phyloP scores from a whole-genome alignment of 495 filamentous ascomycete genomes.

The Baudoinia panamericana region DNA sequence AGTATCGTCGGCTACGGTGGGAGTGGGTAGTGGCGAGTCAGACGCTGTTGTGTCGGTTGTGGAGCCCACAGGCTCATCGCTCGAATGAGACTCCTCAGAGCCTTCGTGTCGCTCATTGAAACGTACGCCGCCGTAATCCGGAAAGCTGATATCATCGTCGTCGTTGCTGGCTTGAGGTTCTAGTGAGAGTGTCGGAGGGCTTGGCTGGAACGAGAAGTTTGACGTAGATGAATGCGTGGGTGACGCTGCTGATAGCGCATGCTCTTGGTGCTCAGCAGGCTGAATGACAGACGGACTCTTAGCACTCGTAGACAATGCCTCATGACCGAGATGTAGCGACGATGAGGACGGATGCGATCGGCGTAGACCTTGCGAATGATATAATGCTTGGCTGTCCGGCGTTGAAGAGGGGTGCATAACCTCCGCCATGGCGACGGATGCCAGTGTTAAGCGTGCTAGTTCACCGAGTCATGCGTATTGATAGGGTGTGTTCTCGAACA shows the following conservation, averaged over 20 bases:
- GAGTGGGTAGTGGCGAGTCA: conserved; percentile 20
- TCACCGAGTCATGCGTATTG: no score
- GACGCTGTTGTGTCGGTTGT: conserved; percentile 12
- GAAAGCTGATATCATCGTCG: conserved; percentile 7
- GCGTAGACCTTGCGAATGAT: not conserved
- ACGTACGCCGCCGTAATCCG: conserved; percentile 8
- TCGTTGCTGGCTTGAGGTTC: not conserved
- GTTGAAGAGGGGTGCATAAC: not conserved
- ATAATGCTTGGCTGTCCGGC: not conserved
- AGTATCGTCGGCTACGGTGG: conserved; percentile 65
- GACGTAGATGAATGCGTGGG: not conserved
- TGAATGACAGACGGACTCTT: not conserved
- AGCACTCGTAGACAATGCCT: not conserved
- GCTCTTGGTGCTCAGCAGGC: not conserved
- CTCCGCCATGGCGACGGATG: conserved; percentile 3
- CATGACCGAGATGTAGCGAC: not conserved
- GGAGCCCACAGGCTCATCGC: conserved; percentile 12
- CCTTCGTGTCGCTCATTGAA: conserved; percentile 5
- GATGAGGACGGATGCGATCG: not conserved
- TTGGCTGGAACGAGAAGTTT: not conserved
- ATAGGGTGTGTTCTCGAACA: no score
- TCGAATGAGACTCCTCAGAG: conserved; percentile 7
- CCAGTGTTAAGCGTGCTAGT: no score
- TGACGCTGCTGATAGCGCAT: not conserved
- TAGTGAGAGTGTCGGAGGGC: not conserved